Evolutionary conservation across 345 rosid genomes (phyloP).

Genomic region (Gossypium arboreum): DNA sequence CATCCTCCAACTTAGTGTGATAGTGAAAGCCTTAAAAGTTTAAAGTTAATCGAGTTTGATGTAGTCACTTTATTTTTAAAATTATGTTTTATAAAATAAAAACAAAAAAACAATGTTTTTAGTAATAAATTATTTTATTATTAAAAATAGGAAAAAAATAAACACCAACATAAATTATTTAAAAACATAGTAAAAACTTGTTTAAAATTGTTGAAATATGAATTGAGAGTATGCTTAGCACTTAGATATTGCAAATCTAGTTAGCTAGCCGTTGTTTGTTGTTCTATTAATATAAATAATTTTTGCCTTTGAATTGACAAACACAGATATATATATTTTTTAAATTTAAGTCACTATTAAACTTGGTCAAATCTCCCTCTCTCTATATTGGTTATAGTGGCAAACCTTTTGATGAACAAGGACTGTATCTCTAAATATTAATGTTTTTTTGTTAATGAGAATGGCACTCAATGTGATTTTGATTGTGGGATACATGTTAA

Average conservation of each 20-base stretch:
- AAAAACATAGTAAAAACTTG: background rate
- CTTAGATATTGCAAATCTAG: background rate
- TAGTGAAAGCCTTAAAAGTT: too few relatives aligned
- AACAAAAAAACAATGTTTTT: too few relatives aligned
- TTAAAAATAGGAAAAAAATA: background rate
- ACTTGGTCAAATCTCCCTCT: too few relatives aligned
- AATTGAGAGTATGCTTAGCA: background rate
- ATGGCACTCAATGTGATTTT: background rate
- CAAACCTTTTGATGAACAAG: background rate
- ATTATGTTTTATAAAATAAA: too few relatives aligned
- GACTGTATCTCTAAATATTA: background rate
- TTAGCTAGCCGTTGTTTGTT: background rate
- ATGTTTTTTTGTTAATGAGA: background rate
- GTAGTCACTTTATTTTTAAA: too few relatives aligned
- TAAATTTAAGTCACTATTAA: too few relatives aligned
- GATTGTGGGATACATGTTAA: background rate
- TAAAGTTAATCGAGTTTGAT: too few relatives aligned
- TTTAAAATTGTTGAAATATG: background rate
- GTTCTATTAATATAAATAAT: background rate
- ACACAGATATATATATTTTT: too few relatives aligned
- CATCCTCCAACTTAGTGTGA: too few relatives aligned
- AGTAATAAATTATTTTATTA: too few relatives aligned
- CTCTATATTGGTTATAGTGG: background rate
- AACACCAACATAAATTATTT: background rate
- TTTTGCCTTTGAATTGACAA: background rate